phyloP scores from a whole-genome alignment of 257 asterid species.

The Nicotiana sylvestris region DNA sequence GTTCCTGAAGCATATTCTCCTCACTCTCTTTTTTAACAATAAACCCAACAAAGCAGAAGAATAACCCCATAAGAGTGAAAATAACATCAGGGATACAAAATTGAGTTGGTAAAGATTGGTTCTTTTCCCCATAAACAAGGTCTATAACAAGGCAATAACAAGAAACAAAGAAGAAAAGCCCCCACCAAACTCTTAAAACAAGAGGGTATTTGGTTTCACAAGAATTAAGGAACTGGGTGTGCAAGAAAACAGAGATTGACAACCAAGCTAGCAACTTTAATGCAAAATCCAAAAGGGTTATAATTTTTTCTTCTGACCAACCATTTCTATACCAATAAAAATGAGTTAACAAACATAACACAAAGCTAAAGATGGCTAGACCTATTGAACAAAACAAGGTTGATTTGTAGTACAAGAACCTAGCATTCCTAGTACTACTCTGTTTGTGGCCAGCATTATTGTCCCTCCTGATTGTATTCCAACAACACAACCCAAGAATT shows the following conservation, averaged over 20 bases:
- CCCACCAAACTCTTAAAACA: conserved; percentile 73
- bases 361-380: conserved; percentile 44
- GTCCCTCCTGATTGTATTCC: conserved; percentile 19
- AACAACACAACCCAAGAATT: conserved; percentile 34
- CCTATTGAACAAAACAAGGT: conserved; percentile 38
- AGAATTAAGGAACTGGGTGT: conserved; percentile 29
- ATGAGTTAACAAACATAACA: conserved; percentile 39
- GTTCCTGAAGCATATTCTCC: conserved; percentile 43
- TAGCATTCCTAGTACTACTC: conserved; percentile 14
- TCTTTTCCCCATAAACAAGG: conserved; percentile 37
- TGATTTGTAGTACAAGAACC: conserved; percentile 27
- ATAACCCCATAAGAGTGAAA: conserved; percentile 39
- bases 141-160: conserved; percentile 63
- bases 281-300: conserved; percentile 51
- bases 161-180: conserved; percentile 45
- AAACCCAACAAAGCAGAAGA: conserved; percentile 49
- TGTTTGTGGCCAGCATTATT: conserved; percentile 19
- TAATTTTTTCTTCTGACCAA: conserved; percentile 66
- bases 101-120: conserved; percentile 27
- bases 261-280: conserved; percentile 55
- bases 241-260: conserved; percentile 44
- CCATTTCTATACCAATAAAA: conserved; percentile 65
- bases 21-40: conserved; percentile 29
- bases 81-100: conserved; percentile 67
- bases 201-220: conserved; percentile 49